These are phyloP conservation scores for Ramularia collo-cygni DNA, from an alignment of 2,329 filamentous ascomycete species.

Conservation along the genomic window DNA sequence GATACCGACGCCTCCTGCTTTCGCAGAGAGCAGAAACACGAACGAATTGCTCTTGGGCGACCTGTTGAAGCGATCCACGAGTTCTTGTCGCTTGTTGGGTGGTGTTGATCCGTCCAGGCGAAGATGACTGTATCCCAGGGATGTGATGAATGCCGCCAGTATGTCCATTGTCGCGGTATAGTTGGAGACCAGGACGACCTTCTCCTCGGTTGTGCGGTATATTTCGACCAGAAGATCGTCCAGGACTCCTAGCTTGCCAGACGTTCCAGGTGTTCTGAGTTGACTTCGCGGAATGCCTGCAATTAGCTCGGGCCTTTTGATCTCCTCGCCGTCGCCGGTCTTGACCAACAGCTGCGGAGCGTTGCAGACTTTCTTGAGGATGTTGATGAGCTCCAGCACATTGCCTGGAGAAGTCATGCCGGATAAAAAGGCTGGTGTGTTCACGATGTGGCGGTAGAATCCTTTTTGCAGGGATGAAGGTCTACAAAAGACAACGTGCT, in stretches of 20 bases:
- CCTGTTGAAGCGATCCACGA: slow-evolving; percentile 65
- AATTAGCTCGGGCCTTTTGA: slow-evolving; percentile 22
- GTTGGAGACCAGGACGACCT: slow-evolving; percentile 69
- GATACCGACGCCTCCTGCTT: slow-evolving; percentile 62
- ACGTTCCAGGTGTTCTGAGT: slow-evolving; percentile 51
- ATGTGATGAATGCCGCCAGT: slow-evolving; percentile 54
- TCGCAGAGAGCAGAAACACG: slow-evolving; percentile 65
- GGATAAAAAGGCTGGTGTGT: slow-evolving; percentile 56
- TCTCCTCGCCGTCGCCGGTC: slow-evolving; percentile 36
- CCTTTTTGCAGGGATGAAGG: slow-evolving; percentile 55
- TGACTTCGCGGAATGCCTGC: slow-evolving; percentile 47
- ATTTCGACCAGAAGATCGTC: slow-evolving; percentile 59
- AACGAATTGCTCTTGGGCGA: slow-evolving; percentile 51
- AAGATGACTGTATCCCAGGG: slow-evolving; percentile 55
- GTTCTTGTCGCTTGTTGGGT: slow-evolving; percentile 54
- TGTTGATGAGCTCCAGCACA: slow-evolving; percentile 61
- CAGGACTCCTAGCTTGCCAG: slow-evolving; percentile 60
- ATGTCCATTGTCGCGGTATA: slow-evolving; percentile 67
- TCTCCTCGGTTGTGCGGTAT: slow-evolving; percentile 56
- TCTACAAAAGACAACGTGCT: slow-evolving; percentile 60
- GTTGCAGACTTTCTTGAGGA: slow-evolving; percentile 69
- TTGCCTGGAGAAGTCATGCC: slow-evolving; percentile 57
- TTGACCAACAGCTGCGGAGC: slow-evolving; percentile 57
- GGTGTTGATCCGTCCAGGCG: slow-evolving; percentile 64
- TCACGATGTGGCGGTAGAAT: slow-evolving; percentile 58